phyloP scores from a whole-genome alignment of 768 basidiomycete species.

The Suillus brevipes region DNA sequence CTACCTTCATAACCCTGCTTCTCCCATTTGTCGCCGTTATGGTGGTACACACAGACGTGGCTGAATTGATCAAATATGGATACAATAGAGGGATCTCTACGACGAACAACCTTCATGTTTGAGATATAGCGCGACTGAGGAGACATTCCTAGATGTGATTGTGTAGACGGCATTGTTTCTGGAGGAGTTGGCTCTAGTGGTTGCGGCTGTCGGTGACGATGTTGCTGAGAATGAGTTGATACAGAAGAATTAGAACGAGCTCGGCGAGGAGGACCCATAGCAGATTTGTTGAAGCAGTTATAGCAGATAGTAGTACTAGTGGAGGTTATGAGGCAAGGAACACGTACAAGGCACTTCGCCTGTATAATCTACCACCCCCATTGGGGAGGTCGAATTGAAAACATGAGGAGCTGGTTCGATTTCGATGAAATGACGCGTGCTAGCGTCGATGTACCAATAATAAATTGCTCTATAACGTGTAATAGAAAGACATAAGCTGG shows the following conservation, averaged over 20 bases:
- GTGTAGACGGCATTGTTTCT: slow-evolving; percentile 14
- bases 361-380: slow-evolving; percentile 5
- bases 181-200: slow-evolving; percentile 7
- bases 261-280: slow-evolving; percentile 30
- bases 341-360: slow-evolving; percentile 4
- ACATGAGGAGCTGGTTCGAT: too few species aligned
- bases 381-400: slow-evolving; percentile 7
- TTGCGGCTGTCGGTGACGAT: slow-evolving; percentile 7
- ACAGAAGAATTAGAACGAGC: slow-evolving; percentile 30
- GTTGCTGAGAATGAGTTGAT: slow-evolving; percentile 16
- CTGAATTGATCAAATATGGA: slow-evolving; percentile 87
- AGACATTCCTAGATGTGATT: slow-evolving; percentile 50
- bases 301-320: slow-evolving; percentile 1
- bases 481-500: background rate
- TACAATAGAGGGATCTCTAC: slow-evolving; percentile 76
- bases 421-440: background rate
- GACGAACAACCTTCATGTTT: slow-evolving; percentile 79
- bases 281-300: slow-evolving; percentile 5
- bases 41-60: slow-evolving; percentile 81
- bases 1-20: slow-evolving; percentile 85
- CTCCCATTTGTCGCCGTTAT: slow-evolving; percentile 75
- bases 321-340: slow-evolving; percentile 9
- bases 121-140: slow-evolving; percentile 65
- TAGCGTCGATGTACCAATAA: background rate
- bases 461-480: background rate